Conservation (phyloP, 139 green algal species). For the Auxenochlorella protothecoides region DNA sequence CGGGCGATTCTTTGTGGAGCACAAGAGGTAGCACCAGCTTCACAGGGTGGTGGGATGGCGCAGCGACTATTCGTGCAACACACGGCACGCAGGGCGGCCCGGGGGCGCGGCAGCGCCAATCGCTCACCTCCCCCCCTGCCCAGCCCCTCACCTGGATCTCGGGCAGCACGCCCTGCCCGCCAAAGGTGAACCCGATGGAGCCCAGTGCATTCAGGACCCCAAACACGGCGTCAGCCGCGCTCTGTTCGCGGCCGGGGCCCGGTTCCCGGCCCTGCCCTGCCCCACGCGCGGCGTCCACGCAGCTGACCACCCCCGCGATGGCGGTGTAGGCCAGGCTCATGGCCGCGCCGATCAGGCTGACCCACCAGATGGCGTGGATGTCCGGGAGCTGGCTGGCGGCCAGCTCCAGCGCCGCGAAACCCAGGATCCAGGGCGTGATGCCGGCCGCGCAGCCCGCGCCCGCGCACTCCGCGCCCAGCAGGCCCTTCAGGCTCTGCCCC, state of each 20-base stretch:
- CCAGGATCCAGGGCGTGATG: slow-evolving; percentile 25
- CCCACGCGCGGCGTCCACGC: background rate
- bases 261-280: no score
- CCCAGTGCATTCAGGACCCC: slow-evolving; percentile 44
- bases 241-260: background rate
- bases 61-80: no score
- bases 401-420: slow-evolving; percentile 41
- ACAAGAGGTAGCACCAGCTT: no score
- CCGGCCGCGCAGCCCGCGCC: slow-evolving; percentile 20
- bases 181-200: slow-evolving; percentile 47
- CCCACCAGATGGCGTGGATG: slow-evolving; percentile 51
- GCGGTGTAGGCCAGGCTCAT: slow-evolving; percentile 46
- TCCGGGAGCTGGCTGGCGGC: slow-evolving; percentile 39
- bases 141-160: slow-evolving; percentile 27
- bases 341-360: slow-evolving; percentile 38
- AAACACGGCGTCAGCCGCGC: slow-evolving; percentile 23
- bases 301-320: slow-evolving; percentile 28
- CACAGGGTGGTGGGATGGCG: no score
- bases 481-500: slow-evolving; percentile 40
- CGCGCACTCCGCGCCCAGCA: slow-evolving; percentile 8
- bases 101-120: background rate
- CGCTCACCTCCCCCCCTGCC: background rate
- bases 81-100: no score
- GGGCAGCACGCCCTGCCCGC: slow-evolving; percentile 31
- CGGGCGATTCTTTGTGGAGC: no score